phyloP scores from a whole-genome alignment of 2,329 filamentous ascomycete species.

The Hymenoscyphus fraxineus region DNA sequence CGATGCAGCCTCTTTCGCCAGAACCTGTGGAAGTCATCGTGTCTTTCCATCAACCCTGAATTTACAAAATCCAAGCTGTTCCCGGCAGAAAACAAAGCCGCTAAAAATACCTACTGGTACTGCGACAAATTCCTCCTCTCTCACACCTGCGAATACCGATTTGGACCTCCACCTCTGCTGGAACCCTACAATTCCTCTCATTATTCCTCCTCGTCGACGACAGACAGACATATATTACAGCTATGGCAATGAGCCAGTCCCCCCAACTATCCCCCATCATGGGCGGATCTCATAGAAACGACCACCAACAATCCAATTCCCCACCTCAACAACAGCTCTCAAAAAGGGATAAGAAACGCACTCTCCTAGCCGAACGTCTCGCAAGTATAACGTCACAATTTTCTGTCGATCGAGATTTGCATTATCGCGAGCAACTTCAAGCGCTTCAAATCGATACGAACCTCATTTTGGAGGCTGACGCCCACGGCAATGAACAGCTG shows the following conservation, averaged over 20 bases:
- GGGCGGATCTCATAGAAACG: constrained; percentile 25
- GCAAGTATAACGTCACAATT: constrained; percentile 73
- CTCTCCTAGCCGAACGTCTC: constrained; percentile 75
- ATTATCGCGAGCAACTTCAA: constrained; percentile 85
- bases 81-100: neutral
- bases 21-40: neutral
- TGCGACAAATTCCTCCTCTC: neutral
- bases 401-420: constrained; percentile 72
- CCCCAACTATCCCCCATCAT: constrained; percentile 31
- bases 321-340: constrained; percentile 44
- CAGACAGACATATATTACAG: neutral
- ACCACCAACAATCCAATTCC: constrained; percentile 32
- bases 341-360: constrained; percentile 87
- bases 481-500: constrained; percentile 69
- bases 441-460: constrained; percentile 89
- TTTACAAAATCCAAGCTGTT: neutral
- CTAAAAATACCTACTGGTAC: neutral
- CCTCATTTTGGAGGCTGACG: constrained; percentile 79
- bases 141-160: neutral
- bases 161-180: neutral
- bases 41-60: neutral
- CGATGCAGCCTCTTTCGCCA: neutral
- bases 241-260: constrained; percentile 32
- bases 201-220: neutral
- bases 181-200: neutral